Evolutionary conservation across 768 basidiomycete genomes (phyloP).

Genomic region (Tulasnella sp.): DNA sequence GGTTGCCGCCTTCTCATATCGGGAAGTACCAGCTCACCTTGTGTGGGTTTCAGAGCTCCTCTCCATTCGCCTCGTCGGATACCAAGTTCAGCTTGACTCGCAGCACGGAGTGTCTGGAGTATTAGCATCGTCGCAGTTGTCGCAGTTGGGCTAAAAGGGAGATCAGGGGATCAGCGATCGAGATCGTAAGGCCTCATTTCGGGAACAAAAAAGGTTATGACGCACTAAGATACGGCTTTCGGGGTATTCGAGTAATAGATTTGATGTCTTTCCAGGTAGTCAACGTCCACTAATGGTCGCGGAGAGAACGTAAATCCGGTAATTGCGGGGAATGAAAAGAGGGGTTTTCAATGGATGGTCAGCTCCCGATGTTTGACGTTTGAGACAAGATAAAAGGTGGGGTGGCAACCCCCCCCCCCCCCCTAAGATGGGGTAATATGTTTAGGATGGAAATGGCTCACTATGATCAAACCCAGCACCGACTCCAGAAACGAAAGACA

Average conservation of each 20-base stretch:
- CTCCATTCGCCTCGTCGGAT: conserved; percentile 21
- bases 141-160: conserved; percentile 15
- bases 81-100: conserved; percentile 20
- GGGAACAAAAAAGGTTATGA: too few relatives aligned
- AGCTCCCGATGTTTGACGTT: not conserved
- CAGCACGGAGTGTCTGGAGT: conserved; percentile 20
- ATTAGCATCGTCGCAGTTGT: conserved; percentile 20
- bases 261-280: conserved; percentile 24
- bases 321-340: not conserved
- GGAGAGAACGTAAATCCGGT: conserved; percentile 1
- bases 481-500: conserved; percentile 20
- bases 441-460: not conserved
- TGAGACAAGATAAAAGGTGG: not conserved
- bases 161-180: conserved; percentile 1
- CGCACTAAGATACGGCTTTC: conserved; percentile 20
- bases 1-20: too few relatives aligned
- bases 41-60: conserved; percentile 14
- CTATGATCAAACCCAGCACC: conserved; percentile 28
- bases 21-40: conserved; percentile 1
- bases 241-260: conserved; percentile 24
- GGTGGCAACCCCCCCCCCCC: too few relatives aligned
- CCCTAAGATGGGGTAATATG: too few relatives aligned
- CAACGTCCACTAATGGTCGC: conserved; percentile 24
- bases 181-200: conserved; percentile 3
- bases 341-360: not conserved